Evolutionary conservation across 2,329 filamentous ascomycete genomes (phyloP).

Genomic region (Stachybotrys chlorohalonatus): DNA sequence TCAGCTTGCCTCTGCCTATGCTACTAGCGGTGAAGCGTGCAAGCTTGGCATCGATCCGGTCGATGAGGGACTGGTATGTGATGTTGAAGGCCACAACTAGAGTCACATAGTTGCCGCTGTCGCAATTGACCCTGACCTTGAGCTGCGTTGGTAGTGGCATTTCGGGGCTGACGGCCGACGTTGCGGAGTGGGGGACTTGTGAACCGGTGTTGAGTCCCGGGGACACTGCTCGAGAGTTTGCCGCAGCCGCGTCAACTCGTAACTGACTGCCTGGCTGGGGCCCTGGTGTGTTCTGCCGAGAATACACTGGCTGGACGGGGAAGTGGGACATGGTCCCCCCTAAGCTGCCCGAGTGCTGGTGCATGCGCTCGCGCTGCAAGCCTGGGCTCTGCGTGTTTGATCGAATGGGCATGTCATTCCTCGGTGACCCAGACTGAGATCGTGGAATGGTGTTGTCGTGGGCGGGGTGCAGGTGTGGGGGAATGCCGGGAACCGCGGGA

Average conservation of each 20-base stretch:
- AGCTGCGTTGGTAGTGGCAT: constrained; percentile 61
- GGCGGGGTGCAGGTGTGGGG: constrained; percentile 54
- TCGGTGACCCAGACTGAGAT: constrained; percentile 75
- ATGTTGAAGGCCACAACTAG: constrained; percentile 96
- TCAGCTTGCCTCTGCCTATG: constrained; percentile 73
- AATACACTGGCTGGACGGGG: constrained; percentile 43
- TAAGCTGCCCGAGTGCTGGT: constrained; percentile 37
- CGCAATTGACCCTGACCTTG: constrained; percentile 92
- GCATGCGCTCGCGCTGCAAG: constrained; percentile 51
- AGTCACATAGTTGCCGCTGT: constrained; percentile 77
- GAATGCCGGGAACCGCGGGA: constrained; percentile 68
- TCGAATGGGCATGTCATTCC: constrained; percentile 56
- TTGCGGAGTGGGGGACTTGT: constrained; percentile 11
- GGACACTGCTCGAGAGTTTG: constrained; percentile 35
- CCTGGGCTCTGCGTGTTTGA: constrained; percentile 64
- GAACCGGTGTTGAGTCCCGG: constrained; percentile 31
- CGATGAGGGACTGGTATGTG: constrained; percentile 83
- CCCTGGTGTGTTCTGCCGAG: constrained; percentile 36
- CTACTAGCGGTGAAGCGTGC: constrained; percentile 77
- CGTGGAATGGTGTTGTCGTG: constrained; percentile 60
- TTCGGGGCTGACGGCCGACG: constrained; percentile 34
- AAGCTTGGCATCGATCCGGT: constrained; percentile 93
- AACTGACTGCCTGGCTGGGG: constrained; percentile 22
- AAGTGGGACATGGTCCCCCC: constrained; percentile 47
- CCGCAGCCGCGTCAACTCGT: constrained; percentile 26